These are phyloP conservation scores for Daucus carota DNA, from an alignment of 129 eudicot genomes.

Conservation along the genomic window DNA sequence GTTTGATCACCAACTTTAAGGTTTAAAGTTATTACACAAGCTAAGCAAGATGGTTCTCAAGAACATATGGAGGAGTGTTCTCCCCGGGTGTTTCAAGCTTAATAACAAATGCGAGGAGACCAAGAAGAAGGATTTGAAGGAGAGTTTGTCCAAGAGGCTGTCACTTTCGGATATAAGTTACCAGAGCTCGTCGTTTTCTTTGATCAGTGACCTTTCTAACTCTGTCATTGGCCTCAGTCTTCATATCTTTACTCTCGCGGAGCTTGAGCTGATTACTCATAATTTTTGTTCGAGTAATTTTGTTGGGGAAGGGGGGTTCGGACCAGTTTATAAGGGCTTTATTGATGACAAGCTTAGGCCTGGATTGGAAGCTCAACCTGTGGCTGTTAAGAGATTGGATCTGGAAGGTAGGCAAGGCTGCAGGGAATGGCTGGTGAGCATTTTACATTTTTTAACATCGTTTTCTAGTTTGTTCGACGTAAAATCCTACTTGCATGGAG, in stretches of 20 bases:
- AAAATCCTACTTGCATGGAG: neutral
- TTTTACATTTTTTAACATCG: neutral
- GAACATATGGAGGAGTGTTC: constrained; percentile 29
- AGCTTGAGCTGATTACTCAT: constrained; percentile 50
- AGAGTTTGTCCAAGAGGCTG: constrained; percentile 37
- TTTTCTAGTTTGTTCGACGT: neutral
- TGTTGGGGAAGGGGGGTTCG: constrained; percentile 91
- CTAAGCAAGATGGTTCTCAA: neutral
- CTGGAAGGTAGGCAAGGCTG: constrained; percentile 83
- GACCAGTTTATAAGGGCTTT: constrained; percentile 85
- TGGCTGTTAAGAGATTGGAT: constrained; percentile 76
- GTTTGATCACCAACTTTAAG: neutral
- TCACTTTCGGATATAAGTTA: constrained; percentile 55
- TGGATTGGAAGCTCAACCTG: constrained; percentile 72
- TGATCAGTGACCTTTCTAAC: constrained; percentile 47
- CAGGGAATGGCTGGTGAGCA: constrained; percentile 85
- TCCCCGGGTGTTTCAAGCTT: constrained; percentile 42
- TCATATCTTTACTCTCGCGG: constrained; percentile 50
- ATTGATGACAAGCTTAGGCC: constrained; percentile 59
- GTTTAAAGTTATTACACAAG: neutral
- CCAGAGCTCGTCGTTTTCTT: constrained; percentile 39
- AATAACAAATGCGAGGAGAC: constrained; percentile 18
- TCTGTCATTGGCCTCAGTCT: constrained; percentile 57
- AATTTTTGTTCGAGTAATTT: constrained; percentile 54
- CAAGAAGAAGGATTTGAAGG: constrained; percentile 20